A percentile compares a stretch with the other conserved stretches of the same genome.
Evolutionary conservation across 768 basidiomycete genomes (phyloP).

Genomic region (Mycena sanguinolenta): DNA sequence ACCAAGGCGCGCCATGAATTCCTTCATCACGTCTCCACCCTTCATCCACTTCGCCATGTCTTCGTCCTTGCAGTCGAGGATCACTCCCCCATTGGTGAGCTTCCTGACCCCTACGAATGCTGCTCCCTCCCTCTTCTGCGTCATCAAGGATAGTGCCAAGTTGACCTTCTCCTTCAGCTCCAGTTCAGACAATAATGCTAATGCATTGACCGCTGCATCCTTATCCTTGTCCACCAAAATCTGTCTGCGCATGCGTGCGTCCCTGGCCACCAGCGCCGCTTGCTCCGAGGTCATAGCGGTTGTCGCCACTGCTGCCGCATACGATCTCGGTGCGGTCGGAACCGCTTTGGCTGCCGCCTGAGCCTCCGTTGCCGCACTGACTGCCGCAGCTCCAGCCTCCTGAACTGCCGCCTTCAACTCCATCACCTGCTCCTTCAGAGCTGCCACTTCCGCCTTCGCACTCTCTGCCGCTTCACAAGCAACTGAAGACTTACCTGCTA

Average conservation of each 20-base stretch:
- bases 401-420: neutral
- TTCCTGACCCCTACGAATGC: constrained; percentile 7
- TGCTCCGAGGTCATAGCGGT: constrained; percentile 4
- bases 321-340: neutral
- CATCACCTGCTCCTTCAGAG: neutral
- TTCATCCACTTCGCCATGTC: too few species aligned
- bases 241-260: constrained; percentile 5
- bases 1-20: too few species aligned
- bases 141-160: constrained; percentile 6
- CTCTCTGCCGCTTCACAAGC: too few species aligned
- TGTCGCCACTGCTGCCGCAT: neutral
- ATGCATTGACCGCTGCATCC: neutral
- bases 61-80: too few species aligned
- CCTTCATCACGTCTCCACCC: too few species aligned
- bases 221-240: constrained; percentile 3
- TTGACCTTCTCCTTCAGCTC: too few species aligned
- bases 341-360: neutral
- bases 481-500: neutral
- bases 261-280: neutral
- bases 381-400: neutral
- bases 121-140: neutral
- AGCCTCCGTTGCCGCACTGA: neutral
- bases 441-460: too few species aligned
- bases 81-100: constrained; percentile 6
- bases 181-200: too few species aligned